Conservation (phyloP, 2,329 filamentous ascomycete genomes). For the Ceratocystis harringtonii region DNA sequence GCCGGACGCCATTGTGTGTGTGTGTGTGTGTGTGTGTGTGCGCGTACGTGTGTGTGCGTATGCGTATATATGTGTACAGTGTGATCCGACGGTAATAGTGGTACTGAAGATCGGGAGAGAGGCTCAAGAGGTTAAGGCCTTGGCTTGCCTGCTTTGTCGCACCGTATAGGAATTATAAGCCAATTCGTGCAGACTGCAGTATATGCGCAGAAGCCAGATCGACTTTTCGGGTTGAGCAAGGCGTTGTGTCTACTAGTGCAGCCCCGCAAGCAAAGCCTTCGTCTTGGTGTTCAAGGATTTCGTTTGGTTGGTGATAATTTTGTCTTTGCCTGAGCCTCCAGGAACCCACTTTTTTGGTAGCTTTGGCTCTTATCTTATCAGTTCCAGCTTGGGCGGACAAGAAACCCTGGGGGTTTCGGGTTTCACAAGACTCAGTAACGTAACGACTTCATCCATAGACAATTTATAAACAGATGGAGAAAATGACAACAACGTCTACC, state of each 20-base stretch:
- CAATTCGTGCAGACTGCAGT: background rate
- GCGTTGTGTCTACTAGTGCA: background rate
- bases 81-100: too few species aligned
- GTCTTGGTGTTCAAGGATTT: background rate
- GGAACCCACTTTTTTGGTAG: background rate
- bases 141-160: too few species aligned
- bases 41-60: too few species aligned
- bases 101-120: too few species aligned
- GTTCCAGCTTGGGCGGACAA: background rate
- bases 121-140: too few species aligned
- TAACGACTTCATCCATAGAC: background rate
- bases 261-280: background rate
- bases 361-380: constrained; percentile 14
- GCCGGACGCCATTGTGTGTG: constrained; percentile 6
- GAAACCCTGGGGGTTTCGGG: background rate
- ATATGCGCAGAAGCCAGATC: background rate
- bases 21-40: too few species aligned
- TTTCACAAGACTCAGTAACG: background rate
- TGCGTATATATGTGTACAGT: too few species aligned
- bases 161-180: background rate
- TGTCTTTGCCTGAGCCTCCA: constrained; percentile 7
- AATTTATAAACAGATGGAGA: background rate
- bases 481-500: background rate
- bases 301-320: constrained; percentile 10
- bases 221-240: background rate